Conservation (phyloP, 495 filamentous ascomycete species). For the Hypoxylon lienhwacheense region DNA sequence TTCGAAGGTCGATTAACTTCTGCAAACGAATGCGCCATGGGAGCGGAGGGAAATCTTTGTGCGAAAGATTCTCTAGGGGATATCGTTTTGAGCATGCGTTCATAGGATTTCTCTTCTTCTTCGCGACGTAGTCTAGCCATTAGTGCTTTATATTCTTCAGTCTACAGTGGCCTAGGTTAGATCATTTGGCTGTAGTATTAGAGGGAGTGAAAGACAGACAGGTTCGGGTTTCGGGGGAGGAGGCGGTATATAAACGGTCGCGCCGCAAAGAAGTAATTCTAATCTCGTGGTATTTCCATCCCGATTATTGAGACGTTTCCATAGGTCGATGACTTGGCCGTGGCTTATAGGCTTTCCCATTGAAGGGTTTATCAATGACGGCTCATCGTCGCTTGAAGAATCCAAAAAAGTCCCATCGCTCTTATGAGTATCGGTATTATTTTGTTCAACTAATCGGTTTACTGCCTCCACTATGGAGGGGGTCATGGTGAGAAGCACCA, state of each 20-base stretch:
- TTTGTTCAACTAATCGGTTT: constrained; percentile 38
- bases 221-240: constrained; percentile 77
- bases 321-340: constrained; percentile 70
- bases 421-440: constrained; percentile 1
- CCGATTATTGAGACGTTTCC: constrained; percentile 54
- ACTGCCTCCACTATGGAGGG: constrained; percentile 67
- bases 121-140: constrained; percentile 83
- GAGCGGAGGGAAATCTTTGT: constrained; percentile 57
- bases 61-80: constrained; percentile 58
- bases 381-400: constrained; percentile 37
- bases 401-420: constrained; percentile 6
- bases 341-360: constrained; percentile 77
- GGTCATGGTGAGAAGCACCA: constrained; percentile 82
- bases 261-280: constrained; percentile 68
- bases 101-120: constrained; percentile 77
- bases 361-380: constrained; percentile 49
- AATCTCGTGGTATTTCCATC: constrained; percentile 48
- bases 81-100: constrained; percentile 67
- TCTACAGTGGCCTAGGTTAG: constrained; percentile 52
- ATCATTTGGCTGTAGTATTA: constrained; percentile 13
- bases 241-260: constrained; percentile 73
- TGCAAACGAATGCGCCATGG: constrained; percentile 53
- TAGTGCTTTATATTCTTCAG: constrained; percentile 80
- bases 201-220: constrained; percentile 53
- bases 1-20: constrained; percentile 46